A percentile compares a stretch with the other conserved stretches of the same genome.
phyloP scores from a whole-genome alignment of 202 grass and related monocot genomes.

The Carex sylvatica region DNA sequence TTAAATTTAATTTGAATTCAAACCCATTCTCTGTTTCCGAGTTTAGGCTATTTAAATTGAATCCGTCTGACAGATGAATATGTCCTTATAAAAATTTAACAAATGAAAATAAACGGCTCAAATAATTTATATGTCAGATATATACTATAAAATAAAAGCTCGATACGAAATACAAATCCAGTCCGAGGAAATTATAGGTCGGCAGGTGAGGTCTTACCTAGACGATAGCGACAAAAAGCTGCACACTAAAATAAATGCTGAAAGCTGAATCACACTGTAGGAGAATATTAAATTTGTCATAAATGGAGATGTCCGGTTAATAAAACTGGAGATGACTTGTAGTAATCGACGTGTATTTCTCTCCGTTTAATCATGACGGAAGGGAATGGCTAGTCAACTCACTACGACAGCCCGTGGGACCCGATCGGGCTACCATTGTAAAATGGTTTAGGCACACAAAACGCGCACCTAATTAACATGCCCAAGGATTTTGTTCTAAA shows the following conservation, averaged over 20 bases:
- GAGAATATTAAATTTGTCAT: not conserved
- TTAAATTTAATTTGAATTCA: too few species aligned
- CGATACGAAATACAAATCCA: not conserved
- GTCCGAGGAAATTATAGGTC: not conserved
- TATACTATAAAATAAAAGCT: too few species aligned
- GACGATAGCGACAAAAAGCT: not conserved
- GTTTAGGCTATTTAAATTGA: too few species aligned
- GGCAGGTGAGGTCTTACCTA: not conserved
- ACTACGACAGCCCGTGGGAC: not conserved
- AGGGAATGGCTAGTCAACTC: not conserved
- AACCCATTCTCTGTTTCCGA: too few species aligned
- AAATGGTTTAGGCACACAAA: not conserved
- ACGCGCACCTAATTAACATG: not conserved
- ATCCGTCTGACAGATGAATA: too few species aligned
- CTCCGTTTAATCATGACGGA: not conserved
- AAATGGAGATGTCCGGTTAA: not conserved
- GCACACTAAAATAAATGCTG: not conserved
- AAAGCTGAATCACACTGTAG: not conserved
- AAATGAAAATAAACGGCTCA: not conserved
- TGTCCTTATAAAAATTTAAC: not conserved
- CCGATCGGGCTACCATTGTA: too few species aligned
- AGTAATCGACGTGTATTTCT: not conserved
- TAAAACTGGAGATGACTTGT: not conserved
- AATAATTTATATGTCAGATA: not conserved
- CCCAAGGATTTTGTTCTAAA: not conserved